Evolutionary conservation across 805 yeast genomes (phyloP).

Genomic region (Tetrapisispora fleetii): DNA sequence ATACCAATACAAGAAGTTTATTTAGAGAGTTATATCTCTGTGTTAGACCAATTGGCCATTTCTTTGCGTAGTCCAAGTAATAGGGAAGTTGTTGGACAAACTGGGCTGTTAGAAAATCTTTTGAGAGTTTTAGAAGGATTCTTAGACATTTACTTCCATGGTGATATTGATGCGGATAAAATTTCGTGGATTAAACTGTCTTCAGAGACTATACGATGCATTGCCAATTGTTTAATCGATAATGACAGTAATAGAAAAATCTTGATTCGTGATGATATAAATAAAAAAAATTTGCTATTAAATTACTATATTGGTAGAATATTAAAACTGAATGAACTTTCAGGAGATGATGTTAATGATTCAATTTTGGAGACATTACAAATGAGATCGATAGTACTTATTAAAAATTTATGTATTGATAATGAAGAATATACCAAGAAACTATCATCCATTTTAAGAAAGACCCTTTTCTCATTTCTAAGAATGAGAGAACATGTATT

Average conservation of each 20-base stretch:
- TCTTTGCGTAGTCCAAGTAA: conserved; percentile 22
- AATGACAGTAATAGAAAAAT: conserved; percentile 22
- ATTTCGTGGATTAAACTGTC: conserved; percentile 13
- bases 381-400: conserved; percentile 20
- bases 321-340: conserved; percentile 7
- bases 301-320: conserved; percentile 14
- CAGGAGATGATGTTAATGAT: conserved; percentile 1
- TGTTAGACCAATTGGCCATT: conserved; percentile 26
- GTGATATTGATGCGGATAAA: neutral
- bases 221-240: conserved; percentile 27
- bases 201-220: conserved; percentile 26
- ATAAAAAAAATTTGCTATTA: conserved; percentile 8
- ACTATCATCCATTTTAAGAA: conserved; percentile 9
- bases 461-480: conserved; percentile 13
- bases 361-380: conserved; percentile 12
- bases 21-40: conserved; percentile 14
- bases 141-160: conserved; percentile 11
- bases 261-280: conserved; percentile 5
- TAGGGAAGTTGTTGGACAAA: conserved; percentile 22
- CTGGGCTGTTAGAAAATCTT: conserved; percentile 19
- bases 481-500: conserved; percentile 6
- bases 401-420: conserved; percentile 23
- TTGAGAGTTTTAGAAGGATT: conserved; percentile 9
- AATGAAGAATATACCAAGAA: conserved; percentile 12
- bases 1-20: conserved; percentile 15